These are phyloP conservation scores for Candida maesae DNA, from an alignment of 805 yeast genomes.

Conservation along the genomic window DNA sequence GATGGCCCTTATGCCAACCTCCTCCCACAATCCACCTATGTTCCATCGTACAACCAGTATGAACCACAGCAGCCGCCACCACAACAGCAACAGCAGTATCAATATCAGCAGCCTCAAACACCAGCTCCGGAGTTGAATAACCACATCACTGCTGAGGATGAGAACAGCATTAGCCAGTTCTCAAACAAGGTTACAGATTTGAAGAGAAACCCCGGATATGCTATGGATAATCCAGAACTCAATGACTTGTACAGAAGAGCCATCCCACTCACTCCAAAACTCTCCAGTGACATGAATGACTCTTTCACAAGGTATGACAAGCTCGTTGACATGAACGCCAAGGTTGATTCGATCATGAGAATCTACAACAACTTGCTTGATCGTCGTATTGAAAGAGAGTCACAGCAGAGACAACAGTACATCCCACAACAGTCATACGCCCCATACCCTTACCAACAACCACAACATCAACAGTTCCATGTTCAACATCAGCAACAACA, in stretches of 20 bases:
- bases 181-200: conserved; percentile 56
- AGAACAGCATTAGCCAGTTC: conserved; percentile 64
- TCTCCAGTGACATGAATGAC: conserved; percentile 55
- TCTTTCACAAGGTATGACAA: conserved; percentile 60
- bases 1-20: conserved; percentile 18
- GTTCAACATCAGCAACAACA: neutral
- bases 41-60: neutral
- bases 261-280: conserved; percentile 60
- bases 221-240: conserved; percentile 34
- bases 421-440: conserved; percentile 7
- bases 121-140: conserved; percentile 9
- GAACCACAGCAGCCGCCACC: neutral
- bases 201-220: conserved; percentile 13
- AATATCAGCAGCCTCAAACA: conserved; percentile 4
- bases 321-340: conserved; percentile 69
- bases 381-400: conserved; percentile 40
- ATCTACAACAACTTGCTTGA: conserved; percentile 77
- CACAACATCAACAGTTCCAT: conserved; percentile 8
- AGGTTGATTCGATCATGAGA: conserved; percentile 69
- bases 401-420: conserved; percentile 25
- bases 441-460: conserved; percentile 10
- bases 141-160: conserved; percentile 50
- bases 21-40: conserved; percentile 16
- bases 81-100: conserved; percentile 1
- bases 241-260: conserved; percentile 58